Evolutionary conservation across 1,139 yeast species (phyloP), one percentile per base, ranked within the genome.

Genomic region (Keqinozyma sinolaborantium): DNA sequence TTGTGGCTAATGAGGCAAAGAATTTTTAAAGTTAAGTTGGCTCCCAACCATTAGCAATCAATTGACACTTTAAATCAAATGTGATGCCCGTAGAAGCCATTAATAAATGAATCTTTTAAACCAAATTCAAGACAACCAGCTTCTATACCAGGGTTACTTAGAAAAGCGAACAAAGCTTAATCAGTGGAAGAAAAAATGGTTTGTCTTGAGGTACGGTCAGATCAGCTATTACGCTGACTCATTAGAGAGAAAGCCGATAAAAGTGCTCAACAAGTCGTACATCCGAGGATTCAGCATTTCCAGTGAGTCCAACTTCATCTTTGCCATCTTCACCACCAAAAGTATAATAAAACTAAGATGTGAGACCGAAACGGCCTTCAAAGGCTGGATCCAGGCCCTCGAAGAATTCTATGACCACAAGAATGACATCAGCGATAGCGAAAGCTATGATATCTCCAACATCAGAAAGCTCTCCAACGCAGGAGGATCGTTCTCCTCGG

Each of bases 181-280:
- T 31, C 54, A 48, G 29, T 76, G 81, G 81, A 68, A 64, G 42
- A 58, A 62, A 36, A 54, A 64, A 24, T 79, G 85, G 85, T 73
- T 76, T 40, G 81, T 77, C 3, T 56, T 79, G n/a, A 56, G 85
- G 24, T 59, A 60, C 13, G 61, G 69, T 30, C 83, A 76, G 45
- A 56, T 79, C 24, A 63, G 79, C 11, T 76, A 73, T 49, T 79
- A 79, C 50, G 77, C 77, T 45, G 80, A 77, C 44, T 64, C 69
- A 11, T 56, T 65, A 24, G 85, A 79, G 45, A 69, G 76, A 48
- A 74, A 76, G 47, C 77, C 83, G 0, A 58, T 66, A 27, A 63
- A 58, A 30, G 79, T 79, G 9, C 59, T 77, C 13, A 45, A 42
- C 32, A 33, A 41, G 12, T 15, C 38, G 4, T 36, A 48, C 14